A percentile compares a stretch with the other conserved stretches of the same genome.
Evolutionary conservation across 1,139 yeast species (phyloP).

Genomic region (Cylindricascospora bacillispora): DNA sequence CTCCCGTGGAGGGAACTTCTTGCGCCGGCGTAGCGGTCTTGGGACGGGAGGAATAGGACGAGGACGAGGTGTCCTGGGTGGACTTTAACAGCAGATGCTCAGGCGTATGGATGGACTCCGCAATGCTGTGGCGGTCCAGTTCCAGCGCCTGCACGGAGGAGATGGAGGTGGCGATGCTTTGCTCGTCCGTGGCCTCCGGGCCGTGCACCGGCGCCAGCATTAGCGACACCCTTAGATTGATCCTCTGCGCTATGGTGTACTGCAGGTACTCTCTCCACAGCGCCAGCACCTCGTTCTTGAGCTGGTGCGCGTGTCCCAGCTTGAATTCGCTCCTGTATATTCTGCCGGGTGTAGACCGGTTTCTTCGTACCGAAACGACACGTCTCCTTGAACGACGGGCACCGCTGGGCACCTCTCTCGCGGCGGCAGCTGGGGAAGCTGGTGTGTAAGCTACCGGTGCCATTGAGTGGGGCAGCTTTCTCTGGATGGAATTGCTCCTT

Average conservation of each 20-base stretch:
- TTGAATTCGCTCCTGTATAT: slow-evolving; percentile 1
- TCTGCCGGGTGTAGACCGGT: slow-evolving; percentile 3
- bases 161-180: not conserved
- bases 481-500: too few relatives aligned
- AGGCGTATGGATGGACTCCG: not conserved
- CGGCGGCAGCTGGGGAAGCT: not conserved
- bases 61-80: slow-evolving; percentile 1
- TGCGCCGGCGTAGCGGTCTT: not conserved
- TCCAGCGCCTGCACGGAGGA: slow-evolving; percentile 1
- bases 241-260: slow-evolving; percentile 18
- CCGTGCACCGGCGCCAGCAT: not conserved
- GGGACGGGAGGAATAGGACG: not conserved
- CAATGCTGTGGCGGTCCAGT: not conserved
- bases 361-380: slow-evolving; percentile 1
- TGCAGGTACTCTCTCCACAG: slow-evolving; percentile 23
- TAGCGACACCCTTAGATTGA: slow-evolving; percentile 18
- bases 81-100: not conserved
- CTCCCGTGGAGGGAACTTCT: not conserved
- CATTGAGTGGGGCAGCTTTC: too few relatives aligned
- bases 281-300: slow-evolving; percentile 2
- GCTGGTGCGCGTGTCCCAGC: slow-evolving; percentile 1
- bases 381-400: too few relatives aligned
- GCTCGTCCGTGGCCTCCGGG: not conserved
- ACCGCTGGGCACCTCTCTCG: too few relatives aligned
- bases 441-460: not conserved